Evolutionary conservation across 164 flowering plant species (phyloP).

Genomic region (Amborella trichopoda): DNA sequence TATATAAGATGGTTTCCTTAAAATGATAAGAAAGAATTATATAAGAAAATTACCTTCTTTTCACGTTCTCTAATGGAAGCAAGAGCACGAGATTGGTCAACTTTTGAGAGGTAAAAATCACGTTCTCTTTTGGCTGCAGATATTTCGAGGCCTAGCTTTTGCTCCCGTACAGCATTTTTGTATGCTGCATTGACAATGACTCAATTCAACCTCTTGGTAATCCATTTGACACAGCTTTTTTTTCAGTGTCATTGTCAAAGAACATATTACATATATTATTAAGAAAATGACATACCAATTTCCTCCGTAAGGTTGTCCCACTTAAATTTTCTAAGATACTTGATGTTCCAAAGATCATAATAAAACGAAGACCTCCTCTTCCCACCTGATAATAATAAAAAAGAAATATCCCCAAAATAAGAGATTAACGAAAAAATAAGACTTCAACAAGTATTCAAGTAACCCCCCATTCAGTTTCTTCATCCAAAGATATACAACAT

Average conservation of each 20-base stretch:
- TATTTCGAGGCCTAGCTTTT: slow-evolving; percentile 64
- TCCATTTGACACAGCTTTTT: neutral
- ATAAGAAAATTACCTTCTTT: slow-evolving; percentile 36
- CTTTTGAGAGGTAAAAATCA: slow-evolving; percentile 62
- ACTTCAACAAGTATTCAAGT: too few species aligned
- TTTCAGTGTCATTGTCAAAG: too few species aligned
- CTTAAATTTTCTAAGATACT: slow-evolving; percentile 84
- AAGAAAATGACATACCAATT: slow-evolving; percentile 34
- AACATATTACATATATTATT: too few species aligned
- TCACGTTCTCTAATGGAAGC: slow-evolving; percentile 48
- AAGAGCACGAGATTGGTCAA: slow-evolving; percentile 56
- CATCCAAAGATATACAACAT: too few species aligned
- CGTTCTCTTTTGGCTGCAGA: slow-evolving; percentile 81
- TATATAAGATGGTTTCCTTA: neutral
- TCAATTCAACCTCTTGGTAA: neutral
- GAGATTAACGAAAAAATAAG: too few species aligned
- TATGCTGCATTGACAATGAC: slow-evolving; percentile 32
- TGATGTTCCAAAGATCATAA: slow-evolving; percentile 90
- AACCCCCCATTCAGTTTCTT: too few species aligned
- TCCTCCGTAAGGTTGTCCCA: slow-evolving; percentile 96
- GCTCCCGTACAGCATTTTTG: slow-evolving; percentile 64
- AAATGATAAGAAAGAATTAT: neutral
- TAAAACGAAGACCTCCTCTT: slow-evolving; percentile 71
- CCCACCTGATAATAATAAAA: slow-evolving; percentile 47
- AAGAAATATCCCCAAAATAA: too few species aligned